Evolutionary conservation across 2,329 filamentous ascomycete genomes (phyloP).

Genomic region (Tolypocladium endophyticum): DNA sequence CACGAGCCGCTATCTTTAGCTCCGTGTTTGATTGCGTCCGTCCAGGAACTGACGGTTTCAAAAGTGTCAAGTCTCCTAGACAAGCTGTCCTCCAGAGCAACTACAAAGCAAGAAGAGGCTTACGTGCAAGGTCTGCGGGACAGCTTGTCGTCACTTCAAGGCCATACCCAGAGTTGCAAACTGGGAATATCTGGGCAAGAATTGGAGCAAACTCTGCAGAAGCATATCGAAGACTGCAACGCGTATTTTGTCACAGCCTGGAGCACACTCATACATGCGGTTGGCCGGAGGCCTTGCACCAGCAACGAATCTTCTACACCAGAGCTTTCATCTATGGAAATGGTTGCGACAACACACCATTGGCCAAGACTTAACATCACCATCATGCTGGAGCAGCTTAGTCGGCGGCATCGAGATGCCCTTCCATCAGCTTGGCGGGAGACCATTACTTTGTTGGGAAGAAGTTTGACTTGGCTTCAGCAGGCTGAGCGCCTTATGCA

Average conservation of each 20-base stretch:
- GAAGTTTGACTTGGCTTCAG: constrained; percentile 25
- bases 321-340: neutral
- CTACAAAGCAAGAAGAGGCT: neutral
- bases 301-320: neutral
- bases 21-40: neutral
- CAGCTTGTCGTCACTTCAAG: neutral
- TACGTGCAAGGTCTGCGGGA: neutral
- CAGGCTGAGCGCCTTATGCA: constrained; percentile 25
- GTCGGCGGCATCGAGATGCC: neutral
- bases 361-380: neutral
- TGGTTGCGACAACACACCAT: neutral
- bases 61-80: neutral
- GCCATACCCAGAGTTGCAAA: neutral
- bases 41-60: neutral
- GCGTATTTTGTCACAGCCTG: neutral
- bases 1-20: neutral
- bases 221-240: neutral
- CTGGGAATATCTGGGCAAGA: neutral
- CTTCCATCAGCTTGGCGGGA: constrained; percentile 15
- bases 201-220: neutral
- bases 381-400: neutral
- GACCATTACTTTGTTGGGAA: constrained; percentile 23
- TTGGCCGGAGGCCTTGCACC: neutral
- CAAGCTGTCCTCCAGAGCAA: neutral
- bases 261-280: neutral